phyloP scores from a whole-genome alignment of 345 rosid genomes.

The Erodium maritimum region DNA sequence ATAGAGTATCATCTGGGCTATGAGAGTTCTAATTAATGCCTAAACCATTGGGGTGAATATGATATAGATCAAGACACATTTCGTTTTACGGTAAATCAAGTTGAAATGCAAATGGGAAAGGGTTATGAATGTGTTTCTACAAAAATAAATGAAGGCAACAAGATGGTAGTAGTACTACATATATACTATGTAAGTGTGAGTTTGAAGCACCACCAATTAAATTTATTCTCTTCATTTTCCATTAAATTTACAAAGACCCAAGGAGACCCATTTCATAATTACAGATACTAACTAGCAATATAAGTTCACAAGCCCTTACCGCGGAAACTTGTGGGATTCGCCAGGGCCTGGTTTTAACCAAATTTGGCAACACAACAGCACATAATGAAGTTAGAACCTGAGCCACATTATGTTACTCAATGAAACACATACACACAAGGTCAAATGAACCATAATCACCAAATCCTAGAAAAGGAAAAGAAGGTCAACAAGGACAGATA shows the following conservation, averaged over 20 bases:
- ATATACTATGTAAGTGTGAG: too few species aligned
- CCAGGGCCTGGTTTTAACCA: slow-evolving; percentile 49
- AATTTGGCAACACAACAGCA: neutral
- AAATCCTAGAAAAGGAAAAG: neutral
- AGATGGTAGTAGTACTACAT: too few species aligned
- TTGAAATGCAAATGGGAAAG: neutral
- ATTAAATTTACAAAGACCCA: neutral
- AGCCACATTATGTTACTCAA: neutral
- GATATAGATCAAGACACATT: neutral
- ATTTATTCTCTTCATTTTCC: neutral
- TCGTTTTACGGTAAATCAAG: too few species aligned
- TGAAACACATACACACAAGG: neutral
- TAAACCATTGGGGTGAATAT: neutral
- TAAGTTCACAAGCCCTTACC: slow-evolving; percentile 29
- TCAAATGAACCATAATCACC: neutral
- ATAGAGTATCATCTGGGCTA: neutral
- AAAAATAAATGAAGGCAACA: too few species aligned
- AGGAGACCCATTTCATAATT: neutral
- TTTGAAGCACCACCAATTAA: neutral
- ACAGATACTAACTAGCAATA: neutral
- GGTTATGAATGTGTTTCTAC: neutral
- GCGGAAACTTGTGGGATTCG: slow-evolving; percentile 70
- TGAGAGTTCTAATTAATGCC: neutral
- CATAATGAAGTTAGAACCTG: neutral
- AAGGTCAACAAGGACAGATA: neutral